Evolutionary conservation across 2,329 filamentous ascomycete genomes (phyloP).

Genomic region (Arachnomyces sp.): DNA sequence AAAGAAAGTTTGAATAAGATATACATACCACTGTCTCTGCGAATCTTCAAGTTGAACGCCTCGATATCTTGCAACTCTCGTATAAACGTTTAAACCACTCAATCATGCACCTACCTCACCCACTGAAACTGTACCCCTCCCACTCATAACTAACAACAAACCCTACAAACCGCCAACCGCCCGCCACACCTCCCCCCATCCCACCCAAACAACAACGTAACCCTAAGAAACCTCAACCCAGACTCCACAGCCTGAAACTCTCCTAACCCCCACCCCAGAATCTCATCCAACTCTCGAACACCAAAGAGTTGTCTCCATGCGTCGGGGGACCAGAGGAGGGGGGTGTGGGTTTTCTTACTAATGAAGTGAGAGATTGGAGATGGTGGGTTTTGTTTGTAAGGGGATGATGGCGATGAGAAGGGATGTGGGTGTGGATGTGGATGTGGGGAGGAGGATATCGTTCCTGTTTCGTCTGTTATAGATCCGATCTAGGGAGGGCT

Average conservation of each 20-base stretch:
- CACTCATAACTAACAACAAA: no score
- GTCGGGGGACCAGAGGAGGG: slow-evolving; percentile 35
- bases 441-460: slow-evolving; percentile 18
- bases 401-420: slow-evolving; percentile 20
- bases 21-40: no score
- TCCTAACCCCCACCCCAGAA: slow-evolving; percentile 13
- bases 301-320: slow-evolving; percentile 43
- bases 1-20: no score
- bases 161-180: slow-evolving; percentile 11
- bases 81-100: no score
- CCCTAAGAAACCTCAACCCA: slow-evolving; percentile 8
- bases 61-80: no score
- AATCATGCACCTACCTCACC: no score
- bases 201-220: slow-evolving; percentile 13
- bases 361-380: not conserved
- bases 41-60: no score
- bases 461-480: slow-evolving; percentile 37
- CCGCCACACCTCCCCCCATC: not conserved
- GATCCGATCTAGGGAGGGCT: slow-evolving; percentile 9
- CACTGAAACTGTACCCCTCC: no score
- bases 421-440: slow-evolving; percentile 25
- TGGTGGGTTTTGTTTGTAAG: not conserved
- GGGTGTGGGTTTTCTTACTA: slow-evolving; percentile 23
- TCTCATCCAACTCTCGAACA: slow-evolving; percentile 26
- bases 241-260: slow-evolving; percentile 5